These are phyloP conservation scores for Candida germanica DNA, from an alignment of 805 yeast genomes.

Conservation along the genomic window DNA sequence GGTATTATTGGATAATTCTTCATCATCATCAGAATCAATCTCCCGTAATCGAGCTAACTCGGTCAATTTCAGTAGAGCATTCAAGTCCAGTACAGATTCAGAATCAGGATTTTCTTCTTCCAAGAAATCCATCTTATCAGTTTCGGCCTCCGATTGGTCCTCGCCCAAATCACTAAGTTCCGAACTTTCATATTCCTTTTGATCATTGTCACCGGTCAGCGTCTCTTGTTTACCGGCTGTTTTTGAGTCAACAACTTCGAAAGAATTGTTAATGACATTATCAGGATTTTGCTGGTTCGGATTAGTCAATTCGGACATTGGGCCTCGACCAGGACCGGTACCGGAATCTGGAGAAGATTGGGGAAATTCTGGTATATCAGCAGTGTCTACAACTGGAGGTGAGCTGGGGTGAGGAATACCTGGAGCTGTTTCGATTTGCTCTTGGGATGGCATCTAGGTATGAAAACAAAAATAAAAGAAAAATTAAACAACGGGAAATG, in stretches of 20 bases:
- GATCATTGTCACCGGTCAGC: background rate
- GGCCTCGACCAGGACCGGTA: too few species aligned
- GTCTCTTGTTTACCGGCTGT: background rate
- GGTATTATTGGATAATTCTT: conserved; percentile 5
- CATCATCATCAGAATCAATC: conserved; percentile 34
- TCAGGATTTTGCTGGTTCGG: too few species aligned
- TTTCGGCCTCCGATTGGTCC: conserved; percentile 81
- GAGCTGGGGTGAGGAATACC: too few species aligned
- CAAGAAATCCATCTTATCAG: conserved; percentile 73
- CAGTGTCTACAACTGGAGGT: too few species aligned
- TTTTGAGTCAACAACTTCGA: background rate
- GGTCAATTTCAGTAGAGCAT: conserved; percentile 39
- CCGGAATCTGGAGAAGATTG: too few species aligned
- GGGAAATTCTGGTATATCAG: too few species aligned
- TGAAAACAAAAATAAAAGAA: too few species aligned
- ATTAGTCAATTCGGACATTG: too few species aligned
- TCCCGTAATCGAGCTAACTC: conserved; percentile 40
- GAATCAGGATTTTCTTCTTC: conserved; percentile 26
- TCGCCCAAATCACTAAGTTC: conserved; percentile 54
- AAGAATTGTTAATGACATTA: too few species aligned
- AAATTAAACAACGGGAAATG: too few species aligned
- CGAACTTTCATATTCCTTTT: conserved; percentile 29
- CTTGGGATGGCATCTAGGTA: too few species aligned
- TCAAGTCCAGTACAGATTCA: conserved; percentile 33
- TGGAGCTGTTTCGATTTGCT: too few species aligned